Evolutionary conservation across 2,329 filamentous ascomycete genomes (phyloP).

Genomic region (Pseudocercospora pini-densiflorae): DNA sequence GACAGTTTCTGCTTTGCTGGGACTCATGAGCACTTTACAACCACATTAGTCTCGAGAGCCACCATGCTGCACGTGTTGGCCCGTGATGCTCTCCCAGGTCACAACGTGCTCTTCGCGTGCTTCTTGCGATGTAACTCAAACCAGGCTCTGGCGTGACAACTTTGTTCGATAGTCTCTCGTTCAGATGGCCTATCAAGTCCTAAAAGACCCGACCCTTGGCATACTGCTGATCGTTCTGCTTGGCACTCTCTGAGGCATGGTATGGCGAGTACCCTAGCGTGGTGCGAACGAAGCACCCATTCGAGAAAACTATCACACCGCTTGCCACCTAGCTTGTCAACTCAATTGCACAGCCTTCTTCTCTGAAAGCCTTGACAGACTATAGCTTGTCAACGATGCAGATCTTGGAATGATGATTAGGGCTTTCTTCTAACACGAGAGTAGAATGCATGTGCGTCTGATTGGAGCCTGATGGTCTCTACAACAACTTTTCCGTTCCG

Average conservation of each 20-base stretch:
- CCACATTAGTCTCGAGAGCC: not conserved
- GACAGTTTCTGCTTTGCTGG: not conserved
- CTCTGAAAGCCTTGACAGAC: no score
- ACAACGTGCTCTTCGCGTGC: slow-evolving; percentile 5
- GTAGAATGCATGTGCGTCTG: no score
- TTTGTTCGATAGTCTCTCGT: not conserved
- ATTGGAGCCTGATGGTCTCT: no score
- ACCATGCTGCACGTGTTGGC: not conserved
- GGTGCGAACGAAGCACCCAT: not conserved
- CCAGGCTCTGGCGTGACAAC: not conserved
- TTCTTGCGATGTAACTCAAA: not conserved
- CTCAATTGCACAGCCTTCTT: not conserved
- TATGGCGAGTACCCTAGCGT: not conserved
- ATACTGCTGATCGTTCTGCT: not conserved
- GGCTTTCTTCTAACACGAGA: no score
- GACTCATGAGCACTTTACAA: not conserved
- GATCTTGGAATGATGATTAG: no score
- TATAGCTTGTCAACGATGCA: no score
- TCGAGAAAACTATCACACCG: not conserved
- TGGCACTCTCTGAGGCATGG: not conserved
- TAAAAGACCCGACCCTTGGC: not conserved
- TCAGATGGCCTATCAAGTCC: not conserved
- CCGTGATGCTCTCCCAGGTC: not conserved
- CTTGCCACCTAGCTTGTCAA: not conserved
- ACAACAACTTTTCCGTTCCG: not conserved